These are phyloP conservation scores for Pezicula neosporulosa DNA, from an alignment of 2,329 filamentous ascomycete species.

Conservation along the genomic window DNA sequence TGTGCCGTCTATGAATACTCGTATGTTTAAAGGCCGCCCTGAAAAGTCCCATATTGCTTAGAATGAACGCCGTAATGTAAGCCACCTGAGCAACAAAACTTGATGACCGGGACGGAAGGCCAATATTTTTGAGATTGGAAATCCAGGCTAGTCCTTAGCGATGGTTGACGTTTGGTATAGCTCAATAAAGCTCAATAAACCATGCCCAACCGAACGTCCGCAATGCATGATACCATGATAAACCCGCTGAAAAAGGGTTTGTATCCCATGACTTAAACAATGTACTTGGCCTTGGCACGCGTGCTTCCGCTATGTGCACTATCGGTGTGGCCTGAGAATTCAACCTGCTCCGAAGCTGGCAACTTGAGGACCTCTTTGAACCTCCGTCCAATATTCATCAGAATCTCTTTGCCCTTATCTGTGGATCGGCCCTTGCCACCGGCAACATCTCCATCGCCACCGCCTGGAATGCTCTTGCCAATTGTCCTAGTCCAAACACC, in stretches of 20 bases:
- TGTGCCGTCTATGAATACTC: conserved; percentile 14
- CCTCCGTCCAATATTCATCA: conserved; percentile 78
- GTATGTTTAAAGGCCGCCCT: conserved; percentile 2
- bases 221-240: conserved; percentile 16
- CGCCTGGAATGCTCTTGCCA: conserved; percentile 76
- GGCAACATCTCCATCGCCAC: conserved; percentile 68
- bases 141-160: too few species aligned
- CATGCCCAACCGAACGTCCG: not conserved
- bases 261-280: conserved; percentile 53
- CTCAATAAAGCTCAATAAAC: not conserved
- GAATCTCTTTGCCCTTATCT: conserved; percentile 82
- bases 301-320: conserved; percentile 90
- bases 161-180: too few species aligned
- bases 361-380: conserved; percentile 94
- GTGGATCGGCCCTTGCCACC: conserved; percentile 72
- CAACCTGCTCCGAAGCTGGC: conserved; percentile 71
- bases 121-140: too few species aligned
- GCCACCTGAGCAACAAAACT: conserved; percentile 7
- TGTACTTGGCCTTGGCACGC: conserved; percentile 91
- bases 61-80: conserved; percentile 11
- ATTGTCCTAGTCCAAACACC: conserved; percentile 96
- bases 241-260: conserved; percentile 7
- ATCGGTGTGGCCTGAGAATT: conserved; percentile 97
- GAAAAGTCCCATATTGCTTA: conserved; percentile 8
- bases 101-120: conserved; percentile 2